phyloP scores from a whole-genome alignment of 2,329 filamentous ascomycete species.

The Talaromyces sp. region DNA sequence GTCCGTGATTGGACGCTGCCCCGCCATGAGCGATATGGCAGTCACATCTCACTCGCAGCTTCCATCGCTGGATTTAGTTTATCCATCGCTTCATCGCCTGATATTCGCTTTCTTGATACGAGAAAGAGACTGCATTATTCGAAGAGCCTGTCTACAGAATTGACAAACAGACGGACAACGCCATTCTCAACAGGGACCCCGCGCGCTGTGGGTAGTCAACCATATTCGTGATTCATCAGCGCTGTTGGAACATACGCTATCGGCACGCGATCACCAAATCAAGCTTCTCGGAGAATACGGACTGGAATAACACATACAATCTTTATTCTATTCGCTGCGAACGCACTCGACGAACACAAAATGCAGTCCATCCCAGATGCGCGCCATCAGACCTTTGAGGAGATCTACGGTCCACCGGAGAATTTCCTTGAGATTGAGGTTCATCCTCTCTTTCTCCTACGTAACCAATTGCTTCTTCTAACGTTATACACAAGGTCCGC shows the following conservation, averaged over 20 bases:
- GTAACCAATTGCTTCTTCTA: no score
- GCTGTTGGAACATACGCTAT: constrained; percentile 48
- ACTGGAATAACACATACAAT: background rate
- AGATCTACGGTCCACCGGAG: constrained; percentile 97
- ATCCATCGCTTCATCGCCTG: background rate
- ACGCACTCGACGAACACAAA: constrained; percentile 21
- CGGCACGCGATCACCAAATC: constrained; percentile 53
- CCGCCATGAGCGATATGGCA: background rate
- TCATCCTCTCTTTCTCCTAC: no score
- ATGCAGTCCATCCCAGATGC: constrained; percentile 66
- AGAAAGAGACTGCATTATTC: background rate
- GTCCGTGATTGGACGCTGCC: constrained; percentile 3
- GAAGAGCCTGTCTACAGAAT: no score
- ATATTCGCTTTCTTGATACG: no score
- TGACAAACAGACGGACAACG: background rate
- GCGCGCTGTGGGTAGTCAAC: background rate
- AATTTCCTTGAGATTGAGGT: constrained; percentile 99
- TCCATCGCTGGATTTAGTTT: background rate
- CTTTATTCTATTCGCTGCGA: background rate
- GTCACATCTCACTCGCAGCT: background rate
- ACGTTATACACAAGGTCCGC: constrained; percentile 61
- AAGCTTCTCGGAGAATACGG: constrained; percentile 41
- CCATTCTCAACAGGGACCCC: background rate
- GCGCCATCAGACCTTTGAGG: constrained; percentile 92
- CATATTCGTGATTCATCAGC: constrained; percentile 27